Base-by-base conservation (phyloP, 1,284 basidiomycete species). In the Hortiboletus rubellus region DNA sequence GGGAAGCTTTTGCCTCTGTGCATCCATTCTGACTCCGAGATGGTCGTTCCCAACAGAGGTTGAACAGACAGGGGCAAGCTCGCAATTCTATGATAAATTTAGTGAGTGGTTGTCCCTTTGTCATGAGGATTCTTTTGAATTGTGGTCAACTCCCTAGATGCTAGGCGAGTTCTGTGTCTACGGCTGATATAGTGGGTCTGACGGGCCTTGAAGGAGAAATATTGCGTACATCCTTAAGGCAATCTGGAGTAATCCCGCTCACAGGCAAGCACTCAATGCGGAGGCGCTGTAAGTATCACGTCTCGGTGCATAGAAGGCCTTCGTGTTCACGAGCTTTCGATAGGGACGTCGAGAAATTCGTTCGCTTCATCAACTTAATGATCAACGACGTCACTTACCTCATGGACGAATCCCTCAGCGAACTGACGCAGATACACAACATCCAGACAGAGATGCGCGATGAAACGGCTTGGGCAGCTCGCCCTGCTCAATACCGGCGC, bases 321-420 rank as follows among this genome's bases (percentile, higher is more conserved):
- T 2, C 9, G n/a, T 52, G 30, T 53, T 64, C 37, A 62, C 34
- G 17, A 31, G 41, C 52, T 30, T 57, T 46, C 50, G 40, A 46
- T 60, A 95, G 91, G 57, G 84, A 94, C 66, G 87, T 91, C 54
- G 92, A 96, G 62, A 91, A 91, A 71, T 97, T 97, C 70, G 89
- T 98, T 59, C 89, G 91, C 53, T 99, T 99, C 73, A 86, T 95
- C 75, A 99, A 99, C 75, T 81, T 98, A 65, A 90, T 99, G 84
- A 98, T 99, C 82, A 98, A 98, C 81, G 97, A 99, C 69, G 95
- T 97, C 46, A 99, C 97, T 1, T 99, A 95, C 75, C 87, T 99
- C 59, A 87, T 99, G 78, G 96, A 99, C 71, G 97, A 99, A 69
- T 96, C 95, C 6, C 79, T 99, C 52, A 89, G 87, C 63, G 92